Base-by-base conservation (phyloP, 192 early-diverging fungal genomes). In the Piromyces finnis region DNA sequence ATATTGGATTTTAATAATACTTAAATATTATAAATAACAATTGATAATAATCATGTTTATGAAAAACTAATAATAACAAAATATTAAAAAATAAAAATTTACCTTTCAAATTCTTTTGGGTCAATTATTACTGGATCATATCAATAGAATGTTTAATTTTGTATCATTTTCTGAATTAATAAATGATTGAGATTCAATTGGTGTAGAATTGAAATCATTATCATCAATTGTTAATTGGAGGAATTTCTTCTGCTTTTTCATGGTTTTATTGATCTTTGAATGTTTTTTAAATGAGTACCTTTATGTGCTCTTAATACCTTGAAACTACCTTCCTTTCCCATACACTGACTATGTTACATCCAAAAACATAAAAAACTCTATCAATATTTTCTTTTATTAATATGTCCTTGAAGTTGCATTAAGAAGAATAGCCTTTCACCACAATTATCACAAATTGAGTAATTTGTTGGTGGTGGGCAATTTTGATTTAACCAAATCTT, bases 351-450 rank as follows among this genome's bases (percentile, higher is more conserved):
- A 30, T 87, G 79, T 93, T 94, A 85, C 95, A 96, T 27, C 87
- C 92, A 90, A 92, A 93, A 4, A 95, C 85, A 84, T 96, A 96
- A 22, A 94, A 84, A 0, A 92, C 89, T 29, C 95, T 86, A 79
- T 94, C 92, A 82, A n/a, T 88, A 93, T 29, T 88, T 80, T 18
- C 92, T 92, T 32, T 87, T 87, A 13, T 89, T 87, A 36, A 94
- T 84, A 26, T 94, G 94, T 22, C 88, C 94, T 83, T 93, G 92
- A 22, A 89, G 85, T 84, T 96, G 95, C 13, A 90, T 83, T 11
- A 96, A 81, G 28, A 95, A 82, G 41, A 88, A 86, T 89, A 96
- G 91, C 0, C 83, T 84, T 26, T 82, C 81, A 12, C 82, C 82
- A 82, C 95, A 96, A 30, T 84, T 82, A 5, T 82, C 85, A 81